Base-by-base conservation (phyloP, 768 basidiomycete genomes). In the Termitomyces sp. region DNA sequence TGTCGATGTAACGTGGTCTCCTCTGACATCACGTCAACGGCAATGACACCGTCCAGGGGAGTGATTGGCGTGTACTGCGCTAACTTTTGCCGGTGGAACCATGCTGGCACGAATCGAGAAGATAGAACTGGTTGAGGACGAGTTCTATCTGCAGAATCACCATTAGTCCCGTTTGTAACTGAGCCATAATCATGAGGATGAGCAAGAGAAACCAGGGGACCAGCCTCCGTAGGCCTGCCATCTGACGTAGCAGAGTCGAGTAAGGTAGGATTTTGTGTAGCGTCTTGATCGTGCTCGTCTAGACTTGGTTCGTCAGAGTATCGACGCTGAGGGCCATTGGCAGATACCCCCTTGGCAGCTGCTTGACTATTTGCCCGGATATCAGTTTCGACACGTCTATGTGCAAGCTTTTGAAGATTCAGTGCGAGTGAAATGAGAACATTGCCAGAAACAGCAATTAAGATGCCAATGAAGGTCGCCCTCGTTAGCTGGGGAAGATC, bases 391-490 rank as follows among this genome's bases (percentile, higher is more conserved):
- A 89, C 75, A 30, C 87, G 79, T 62, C 80, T 78, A 73, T 96
- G 94, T 1, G 93, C 93, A 17, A 96, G 80, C 68, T 97, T 98
- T 71, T 98, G 95, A 35, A 90, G 74, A 71, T 97, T 97, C 60
- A 98, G 79, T 15, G 93, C 95, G 23, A 95, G 79, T 10, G 89
- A 91, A 60, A 98, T 94, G 59, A 97, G 80, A 11, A 94, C 71
- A 66, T 96, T 96, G 33, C 94, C 94, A 8, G 79, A 75, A 54
- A 96, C 81, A 3, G 94, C 88, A 37, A 94, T 84, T 5, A 79
- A 77, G 37, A 98, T 95, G 15, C 95, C 95, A 54, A 91, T 84
- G 64, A 80, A 69, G 5, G 84, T 80, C 52, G 78, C 72, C 14
- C 76, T 73, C 17, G 78, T 81, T 52, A 90, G 68, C 63, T 77